Evolutionary conservation across 345 rosid genomes (phyloP), one percentile per base, ranked within the genome.

Genomic region (Camelina neglecta): DNA sequence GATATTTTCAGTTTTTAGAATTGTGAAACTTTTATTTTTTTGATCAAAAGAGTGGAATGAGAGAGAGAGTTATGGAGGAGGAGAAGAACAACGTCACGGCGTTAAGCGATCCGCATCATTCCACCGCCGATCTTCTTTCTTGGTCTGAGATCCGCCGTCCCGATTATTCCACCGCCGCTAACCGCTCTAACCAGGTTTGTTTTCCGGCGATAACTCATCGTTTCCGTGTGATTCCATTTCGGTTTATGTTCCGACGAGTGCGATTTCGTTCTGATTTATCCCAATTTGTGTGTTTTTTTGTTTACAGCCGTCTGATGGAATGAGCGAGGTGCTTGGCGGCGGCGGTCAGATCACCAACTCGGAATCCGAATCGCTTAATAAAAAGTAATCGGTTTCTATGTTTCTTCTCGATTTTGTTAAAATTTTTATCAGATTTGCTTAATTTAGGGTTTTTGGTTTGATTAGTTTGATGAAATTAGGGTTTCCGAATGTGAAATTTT

Each of bases 51-150:
- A 29, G 11, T 13, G 33, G 31, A 29, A 29, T 4, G 4, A 49
- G 50, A 49, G 18, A 39, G 38, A 65, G 48, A 29, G 4, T 11
- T 4, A 6, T 62, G 23, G 90, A 88, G 92, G 96, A 90, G 81
- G 86, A 85, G 84, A 78, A 82, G 9, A 35, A 7, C 38, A 35
- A 53, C 66, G 13, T 41, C 44, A 74, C 86, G 13, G 87, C 91
- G 67, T 88, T 85, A 60, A 86, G 86, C 83, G 84, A 95, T 76
- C 82, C 99, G 13, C 86, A 92, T 81, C 85, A 85, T 45, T 84
- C 91, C 59, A 92, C 97, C 54, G 87, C 93, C 81, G 97, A 92
- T 88, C 93, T 95, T 51, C 94, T 92, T 57, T 79, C 92, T 18
- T 92, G 96, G 98, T 69, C 90, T 6, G 91, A 92, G 80, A 75